Evolutionary conservation across 1,284 basidiomycete species (phyloP).

Genomic region (Marasmius sp.): DNA sequence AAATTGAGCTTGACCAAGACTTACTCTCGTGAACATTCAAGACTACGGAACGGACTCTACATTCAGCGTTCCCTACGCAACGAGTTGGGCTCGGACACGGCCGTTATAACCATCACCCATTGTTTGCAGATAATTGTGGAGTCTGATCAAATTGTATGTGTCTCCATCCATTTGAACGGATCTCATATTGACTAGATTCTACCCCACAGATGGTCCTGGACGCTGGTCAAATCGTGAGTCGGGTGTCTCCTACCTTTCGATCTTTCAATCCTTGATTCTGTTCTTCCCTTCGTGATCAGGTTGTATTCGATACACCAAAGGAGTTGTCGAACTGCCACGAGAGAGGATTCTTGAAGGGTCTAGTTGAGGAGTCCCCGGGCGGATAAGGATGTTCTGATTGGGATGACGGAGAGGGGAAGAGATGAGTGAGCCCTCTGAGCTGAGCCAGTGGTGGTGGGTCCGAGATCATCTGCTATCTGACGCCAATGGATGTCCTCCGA

Average conservation of each 20-base stretch:
- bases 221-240: conserved; percentile 31
- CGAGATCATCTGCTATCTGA: too few species aligned
- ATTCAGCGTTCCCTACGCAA: conserved; percentile 59
- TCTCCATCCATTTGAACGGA: background rate
- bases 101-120: conserved; percentile 66
- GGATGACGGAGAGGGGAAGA: too few species aligned
- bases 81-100: conserved; percentile 53
- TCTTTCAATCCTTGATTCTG: background rate
- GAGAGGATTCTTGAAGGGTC: too few species aligned
- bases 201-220: conserved; percentile 33
- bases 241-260: background rate
- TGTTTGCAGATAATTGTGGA: conserved; percentile 13
- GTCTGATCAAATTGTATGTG: conserved; percentile 11
- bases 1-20: background rate
- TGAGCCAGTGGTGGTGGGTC: too few species aligned
- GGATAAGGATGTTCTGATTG: too few species aligned
- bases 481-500: too few species aligned
- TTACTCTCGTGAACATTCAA: conserved; percentile 20
- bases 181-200: background rate
- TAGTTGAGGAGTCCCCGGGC: too few species aligned
- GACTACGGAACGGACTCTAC: conserved; percentile 57
- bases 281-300: conserved; percentile 10
- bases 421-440: too few species aligned
- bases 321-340: too few species aligned
- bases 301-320: conserved; percentile 35